Base-by-base conservation (phyloP, 2,329 filamentous ascomycete species). In the Tolypocladium tundrense region DNA sequence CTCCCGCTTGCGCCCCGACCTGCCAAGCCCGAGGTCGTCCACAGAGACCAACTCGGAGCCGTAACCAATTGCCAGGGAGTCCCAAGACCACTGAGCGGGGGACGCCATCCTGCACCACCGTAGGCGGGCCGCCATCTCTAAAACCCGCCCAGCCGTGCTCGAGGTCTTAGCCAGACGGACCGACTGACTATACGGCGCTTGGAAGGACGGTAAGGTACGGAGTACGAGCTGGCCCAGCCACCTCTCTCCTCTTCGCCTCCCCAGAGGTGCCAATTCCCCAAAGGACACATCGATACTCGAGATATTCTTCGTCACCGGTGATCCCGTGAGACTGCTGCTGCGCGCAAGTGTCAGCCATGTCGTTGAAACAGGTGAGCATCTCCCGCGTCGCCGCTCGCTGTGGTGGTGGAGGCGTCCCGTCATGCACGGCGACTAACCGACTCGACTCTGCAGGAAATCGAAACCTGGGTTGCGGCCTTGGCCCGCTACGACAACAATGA, bases 401-500 rank as follows among this genome's bases (percentile, higher is more conserved):
- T 16, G n/a, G 21, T 14, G n/a, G 56, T n/a, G 16, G 13, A 40
- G 40, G 37, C 37, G 48, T 40, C 35, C 41, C 24, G 40, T 51
- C 33, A n/a, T 43, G 33, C 27, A 27, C 8, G 4, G 19, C 45
- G n/a, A 40, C 27, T 56, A 50, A 60, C 31, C 42, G 41, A 21
- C 11, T 54, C 39, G 42, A 40, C 10, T 40, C 16, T 50, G 60
- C 62, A 96, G 92, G 94, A 99, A 88, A 99, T 99, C 74, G 93
- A 97, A 78, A 96, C 91, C 54, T 99, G 94, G 94, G 94, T 97
- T 65, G 80, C 87, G 72, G 94, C 94, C 74, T 85, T 99, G 57
- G 86, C 79, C 66, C 87, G 88, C 70, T 99, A 99, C 77, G 94
- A 99, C 76, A 94, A 93, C 76, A 96, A 96, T 76, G 91, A 99